Conservation (phyloP, 2,329 filamentous ascomycete species). For the Fusarium stilboides region DNA sequence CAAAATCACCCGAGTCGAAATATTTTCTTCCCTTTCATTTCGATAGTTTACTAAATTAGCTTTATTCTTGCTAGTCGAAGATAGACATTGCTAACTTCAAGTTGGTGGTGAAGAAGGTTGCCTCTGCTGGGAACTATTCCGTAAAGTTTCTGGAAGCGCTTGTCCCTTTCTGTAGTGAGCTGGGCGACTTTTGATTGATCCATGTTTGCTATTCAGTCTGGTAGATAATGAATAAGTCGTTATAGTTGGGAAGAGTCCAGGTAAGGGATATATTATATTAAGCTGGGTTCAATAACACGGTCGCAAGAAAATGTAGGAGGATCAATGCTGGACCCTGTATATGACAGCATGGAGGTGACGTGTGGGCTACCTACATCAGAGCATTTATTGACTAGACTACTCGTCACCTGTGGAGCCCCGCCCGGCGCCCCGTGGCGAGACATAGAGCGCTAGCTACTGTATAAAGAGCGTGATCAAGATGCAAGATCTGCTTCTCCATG, state of each 20-base stretch:
- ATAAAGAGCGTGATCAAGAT: not conserved
- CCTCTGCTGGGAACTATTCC: conserved; percentile 28
- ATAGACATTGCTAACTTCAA: conserved; percentile 19
- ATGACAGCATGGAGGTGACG: not conserved
- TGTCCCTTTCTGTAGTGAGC: not conserved
- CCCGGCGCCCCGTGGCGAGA: not conserved
- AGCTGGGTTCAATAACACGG: not conserved
- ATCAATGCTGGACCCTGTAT: not conserved
- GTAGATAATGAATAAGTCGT: not conserved
- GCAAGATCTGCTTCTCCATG: not conserved
- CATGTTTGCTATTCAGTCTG: not conserved
- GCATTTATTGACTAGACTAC: not conserved
- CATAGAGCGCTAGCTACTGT: not conserved
- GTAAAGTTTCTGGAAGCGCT: conserved; percentile 2
- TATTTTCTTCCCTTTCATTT: conserved; percentile 32
- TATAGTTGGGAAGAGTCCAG: not conserved
- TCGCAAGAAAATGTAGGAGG: not conserved
- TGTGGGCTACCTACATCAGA: not conserved
- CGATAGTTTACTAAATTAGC: not conserved
- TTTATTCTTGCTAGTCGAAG: not conserved
- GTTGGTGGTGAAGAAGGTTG: conserved; percentile 37
- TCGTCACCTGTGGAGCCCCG: not conserved
- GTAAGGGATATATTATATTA: not conserved
- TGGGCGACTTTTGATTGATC: not conserved
- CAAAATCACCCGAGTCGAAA: conserved; percentile 45